These are phyloP conservation scores for Scheffersomyces lignicola DNA, from an alignment of 1,139 yeast species.

Conservation along the genomic window DNA sequence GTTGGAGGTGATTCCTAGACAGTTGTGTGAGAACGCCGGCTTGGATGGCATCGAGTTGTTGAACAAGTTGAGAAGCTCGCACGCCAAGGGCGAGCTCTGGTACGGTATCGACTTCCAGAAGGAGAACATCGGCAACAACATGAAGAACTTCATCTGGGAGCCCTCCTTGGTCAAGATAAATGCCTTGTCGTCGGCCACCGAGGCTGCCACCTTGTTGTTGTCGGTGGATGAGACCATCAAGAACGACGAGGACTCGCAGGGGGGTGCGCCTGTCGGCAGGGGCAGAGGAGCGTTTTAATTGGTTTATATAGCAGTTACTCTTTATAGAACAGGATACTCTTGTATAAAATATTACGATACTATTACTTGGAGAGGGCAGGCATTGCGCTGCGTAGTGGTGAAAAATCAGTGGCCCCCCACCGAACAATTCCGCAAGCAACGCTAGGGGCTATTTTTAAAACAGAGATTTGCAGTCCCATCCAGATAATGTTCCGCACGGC, in stretches of 20 bases:
- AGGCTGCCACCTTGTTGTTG: conserved; percentile 88
- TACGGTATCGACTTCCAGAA: conserved; percentile 88
- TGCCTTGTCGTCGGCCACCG: conserved; percentile 96
- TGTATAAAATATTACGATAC: not conserved
- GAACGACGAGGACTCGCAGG: conserved; percentile 62
- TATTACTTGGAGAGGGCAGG: too few relatives aligned
- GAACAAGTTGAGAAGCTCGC: conserved; percentile 88
- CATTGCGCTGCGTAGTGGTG: too few relatives aligned
- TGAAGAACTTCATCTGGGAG: conserved; percentile 93
- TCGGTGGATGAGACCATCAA: conserved; percentile 95
- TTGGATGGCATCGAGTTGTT: conserved; percentile 92
- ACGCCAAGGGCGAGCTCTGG: conserved; percentile 91
- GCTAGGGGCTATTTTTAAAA: too few relatives aligned
- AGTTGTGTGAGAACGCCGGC: conserved; percentile 96
- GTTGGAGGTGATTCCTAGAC: conserved; percentile 94
- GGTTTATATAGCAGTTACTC: conserved; percentile 4
- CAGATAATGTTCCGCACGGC: too few relatives aligned
- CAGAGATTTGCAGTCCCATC: too few relatives aligned
- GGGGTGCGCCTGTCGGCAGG: conserved; percentile 64
- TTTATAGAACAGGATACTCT: conserved; percentile 3
- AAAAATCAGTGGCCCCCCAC: too few relatives aligned
- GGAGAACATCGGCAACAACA: conserved; percentile 82
- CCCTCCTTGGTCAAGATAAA: conserved; percentile 92
- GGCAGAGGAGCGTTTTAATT: conserved; percentile 12
- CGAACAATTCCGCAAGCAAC: too few relatives aligned